These are phyloP conservation scores for Pseudogymnoascus sp. DNA, from an alignment of 2,329 filamentous ascomycete species.

Conservation along the genomic window DNA sequence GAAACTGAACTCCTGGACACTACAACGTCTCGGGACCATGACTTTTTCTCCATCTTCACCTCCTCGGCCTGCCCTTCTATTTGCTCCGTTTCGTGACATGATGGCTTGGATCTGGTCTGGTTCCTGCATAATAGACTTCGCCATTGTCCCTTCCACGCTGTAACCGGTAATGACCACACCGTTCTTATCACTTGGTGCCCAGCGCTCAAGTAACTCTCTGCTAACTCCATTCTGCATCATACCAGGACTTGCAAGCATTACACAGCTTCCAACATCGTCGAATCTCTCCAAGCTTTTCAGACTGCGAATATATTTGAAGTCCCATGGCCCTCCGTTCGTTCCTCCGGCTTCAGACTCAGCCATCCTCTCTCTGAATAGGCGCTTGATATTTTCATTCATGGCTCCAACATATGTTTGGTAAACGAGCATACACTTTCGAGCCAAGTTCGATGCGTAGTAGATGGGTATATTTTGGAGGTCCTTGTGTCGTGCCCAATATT, in stretches of 20 bases:
- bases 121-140: conserved; percentile 88
- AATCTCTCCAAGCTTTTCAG: conserved; percentile 91
- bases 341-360: conserved; percentile 74
- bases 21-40: conserved; percentile 88
- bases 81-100: conserved; percentile 67
- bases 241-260: conserved; percentile 95
- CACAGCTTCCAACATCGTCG: conserved; percentile 89
- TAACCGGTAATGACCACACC: conserved; percentile 99
- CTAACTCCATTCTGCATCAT: conserved; percentile 98
- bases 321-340: conserved; percentile 83
- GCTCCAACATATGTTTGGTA: conserved; percentile 97
- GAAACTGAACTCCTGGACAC: conserved; percentile 89
- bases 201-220: conserved; percentile 83
- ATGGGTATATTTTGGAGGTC: conserved; percentile 90
- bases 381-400: conserved; percentile 99
- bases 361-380: conserved; percentile 87
- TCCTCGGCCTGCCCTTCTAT: conserved; percentile 51
- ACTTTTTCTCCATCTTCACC: conserved; percentile 70
- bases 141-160: conserved; percentile 97
- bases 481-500: conserved; percentile 87
- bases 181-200: conserved; percentile 94
- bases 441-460: conserved; percentile 94
- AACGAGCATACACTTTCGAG: conserved; percentile 94
- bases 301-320: conserved; percentile 89
- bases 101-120: conserved; percentile 92